A percentile compares a stretch with the other conserved stretches of the same genome.
Conservation (phyloP, 805 yeast genomes). For the Schizosaccharomyces pombe region DNA sequence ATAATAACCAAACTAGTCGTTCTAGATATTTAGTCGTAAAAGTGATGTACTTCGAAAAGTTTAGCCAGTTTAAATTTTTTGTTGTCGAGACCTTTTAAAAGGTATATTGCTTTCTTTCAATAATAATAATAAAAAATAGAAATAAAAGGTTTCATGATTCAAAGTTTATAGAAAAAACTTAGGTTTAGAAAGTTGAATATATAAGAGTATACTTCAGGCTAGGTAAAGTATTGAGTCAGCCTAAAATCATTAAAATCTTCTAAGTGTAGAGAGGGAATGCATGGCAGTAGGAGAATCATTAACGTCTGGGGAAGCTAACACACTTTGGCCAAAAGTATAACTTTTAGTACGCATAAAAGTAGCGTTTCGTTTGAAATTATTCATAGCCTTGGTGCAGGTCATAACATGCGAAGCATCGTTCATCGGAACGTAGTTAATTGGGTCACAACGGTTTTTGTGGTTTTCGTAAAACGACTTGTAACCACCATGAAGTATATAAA, state of each 20-base stretch:
- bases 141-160: too few species aligned
- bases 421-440: constrained; percentile 72
- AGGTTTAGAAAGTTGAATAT: too few species aligned
- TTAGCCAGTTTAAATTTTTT: too few species aligned
- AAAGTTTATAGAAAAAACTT: too few species aligned
- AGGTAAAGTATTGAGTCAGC: not conserved
- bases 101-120: too few species aligned
- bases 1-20: too few species aligned
- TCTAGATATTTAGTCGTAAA: too few species aligned
- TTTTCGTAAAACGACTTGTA: constrained; percentile 52
- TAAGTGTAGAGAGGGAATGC: not conserved
- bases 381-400: constrained; percentile 31
- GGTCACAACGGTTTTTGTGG: constrained; percentile 31
- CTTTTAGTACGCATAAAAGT: constrained; percentile 5
- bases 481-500: constrained; percentile 75
- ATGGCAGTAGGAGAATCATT: not conserved
- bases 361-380: constrained; percentile 22
- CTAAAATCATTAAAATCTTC: not conserved
- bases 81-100: too few species aligned
- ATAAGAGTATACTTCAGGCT: too few species aligned
- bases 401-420: constrained; percentile 28
- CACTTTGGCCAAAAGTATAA: constrained; percentile 5
- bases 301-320: not conserved
- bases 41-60: too few species aligned
- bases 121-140: too few species aligned